phyloP scores from a whole-genome alignment of 441 rosid genomes.

The Dalechampia spathulata region DNA sequence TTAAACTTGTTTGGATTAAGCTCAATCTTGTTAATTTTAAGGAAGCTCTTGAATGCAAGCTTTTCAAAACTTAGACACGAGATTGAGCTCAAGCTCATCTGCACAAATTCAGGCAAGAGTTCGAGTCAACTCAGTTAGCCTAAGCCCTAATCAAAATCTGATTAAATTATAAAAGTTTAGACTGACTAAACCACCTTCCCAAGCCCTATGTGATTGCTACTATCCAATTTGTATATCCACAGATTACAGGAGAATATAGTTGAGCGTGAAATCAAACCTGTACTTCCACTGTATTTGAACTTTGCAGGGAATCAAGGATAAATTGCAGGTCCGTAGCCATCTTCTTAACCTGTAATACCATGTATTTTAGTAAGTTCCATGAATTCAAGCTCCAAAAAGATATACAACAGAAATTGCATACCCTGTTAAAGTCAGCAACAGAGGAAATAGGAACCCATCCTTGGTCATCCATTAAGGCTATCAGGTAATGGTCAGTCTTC shows the following conservation, averaged over 20 bases:
- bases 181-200: neutral
- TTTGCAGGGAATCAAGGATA: constrained; percentile 67
- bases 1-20: no score
- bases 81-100: no score
- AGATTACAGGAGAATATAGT: neutral
- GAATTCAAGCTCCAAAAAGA: neutral
- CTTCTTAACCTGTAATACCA: constrained; percentile 56
- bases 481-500: constrained; percentile 53
- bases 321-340: constrained; percentile 66
- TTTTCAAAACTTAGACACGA: no score
- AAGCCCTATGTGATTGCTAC: neutral
- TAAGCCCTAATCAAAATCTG: neutral
- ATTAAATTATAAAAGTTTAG: neutral
- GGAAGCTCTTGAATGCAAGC: no score
- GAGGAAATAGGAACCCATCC: constrained; percentile 77
- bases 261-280: constrained; percentile 48
- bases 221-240: neutral
- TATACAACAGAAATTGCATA: constrained; percentile 20
- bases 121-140: no score
- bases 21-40: no score
- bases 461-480: constrained; percentile 78
- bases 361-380: constrained; percentile 1
- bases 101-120: no score
- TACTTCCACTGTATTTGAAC: constrained; percentile 64
- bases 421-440: constrained; percentile 92